A percentile compares a stretch with the other conserved stretches of the same genome.
Conservation (phyloP, 2,329 filamentous ascomycete species). For the Hyphodiscus sp. region DNA sequence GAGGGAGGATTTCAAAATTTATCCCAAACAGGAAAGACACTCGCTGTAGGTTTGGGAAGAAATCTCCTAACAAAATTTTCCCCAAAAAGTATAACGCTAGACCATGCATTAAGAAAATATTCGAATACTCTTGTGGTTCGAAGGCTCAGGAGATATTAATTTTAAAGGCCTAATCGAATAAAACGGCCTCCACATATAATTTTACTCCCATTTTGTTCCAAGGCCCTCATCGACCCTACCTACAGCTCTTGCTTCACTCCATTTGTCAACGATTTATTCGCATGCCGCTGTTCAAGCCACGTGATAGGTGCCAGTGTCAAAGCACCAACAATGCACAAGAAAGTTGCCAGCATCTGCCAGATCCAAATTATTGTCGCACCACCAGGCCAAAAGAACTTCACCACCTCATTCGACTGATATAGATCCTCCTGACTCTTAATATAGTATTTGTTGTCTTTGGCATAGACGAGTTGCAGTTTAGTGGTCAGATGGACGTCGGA, state of each 20-base stretch:
- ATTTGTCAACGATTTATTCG: constrained; percentile 6
- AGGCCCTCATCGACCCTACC: not conserved
- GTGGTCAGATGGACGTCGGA: constrained; percentile 62
- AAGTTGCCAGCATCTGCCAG: constrained; percentile 60
- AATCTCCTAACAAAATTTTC: no score
- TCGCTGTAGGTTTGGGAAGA: no score
- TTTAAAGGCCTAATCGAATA: no score
- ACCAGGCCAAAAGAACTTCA: constrained; percentile 63
- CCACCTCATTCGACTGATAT: constrained; percentile 70
- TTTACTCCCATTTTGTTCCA: not conserved
- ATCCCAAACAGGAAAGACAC: no score
- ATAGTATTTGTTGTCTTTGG: constrained; percentile 50
- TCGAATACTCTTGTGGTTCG: no score
- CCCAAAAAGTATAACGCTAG: no score
- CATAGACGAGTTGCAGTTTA: constrained; percentile 54
- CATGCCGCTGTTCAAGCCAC: constrained; percentile 38
- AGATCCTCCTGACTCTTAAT: constrained; percentile 74
- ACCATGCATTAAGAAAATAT: no score
- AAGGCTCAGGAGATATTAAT: no score
- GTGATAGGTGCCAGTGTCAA: constrained; percentile 43
- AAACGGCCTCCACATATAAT: no score
- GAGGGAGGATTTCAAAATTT: no score
- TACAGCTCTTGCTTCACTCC: not conserved
- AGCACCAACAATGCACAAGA: constrained; percentile 57
- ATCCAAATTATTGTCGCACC: constrained; percentile 50